phyloP scores from a whole-genome alignment of 371 early-diverging fungal genomes.

The Choanephora cucurbitarum region DNA sequence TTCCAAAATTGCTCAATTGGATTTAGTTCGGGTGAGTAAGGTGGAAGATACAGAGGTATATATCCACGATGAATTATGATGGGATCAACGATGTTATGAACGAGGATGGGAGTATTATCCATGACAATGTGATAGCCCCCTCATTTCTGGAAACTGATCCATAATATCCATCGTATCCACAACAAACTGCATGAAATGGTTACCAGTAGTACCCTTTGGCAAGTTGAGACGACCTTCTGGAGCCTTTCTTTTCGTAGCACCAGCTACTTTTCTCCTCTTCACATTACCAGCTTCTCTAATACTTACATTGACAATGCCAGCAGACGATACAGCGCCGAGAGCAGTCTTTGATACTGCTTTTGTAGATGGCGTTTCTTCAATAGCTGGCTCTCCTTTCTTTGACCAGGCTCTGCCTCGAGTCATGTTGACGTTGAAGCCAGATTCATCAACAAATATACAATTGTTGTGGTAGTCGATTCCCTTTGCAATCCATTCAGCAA shows the following conservation, averaged over 20 bases:
- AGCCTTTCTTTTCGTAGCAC: slow-evolving; percentile 11
- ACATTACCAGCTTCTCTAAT: background rate
- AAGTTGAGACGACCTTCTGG: background rate
- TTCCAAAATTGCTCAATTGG: slow-evolving; percentile 10
- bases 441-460: too few species aligned
- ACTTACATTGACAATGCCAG: slow-evolving; percentile 1
- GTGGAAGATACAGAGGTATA: slow-evolving; percentile 10
- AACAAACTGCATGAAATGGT: slow-evolving; percentile 4
- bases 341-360: slow-evolving; percentile 4
- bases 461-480: too few species aligned
- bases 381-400: too few species aligned
- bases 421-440: too few species aligned
- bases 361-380: too few species aligned
- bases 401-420: too few species aligned
- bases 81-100: background rate
- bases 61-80: slow-evolving; percentile 10
- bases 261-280: slow-evolving; percentile 9
- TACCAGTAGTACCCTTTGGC: slow-evolving; percentile 5
- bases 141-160: slow-evolving; percentile 5
- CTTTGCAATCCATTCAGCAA: too few species aligned
- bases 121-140: slow-evolving; percentile 8
- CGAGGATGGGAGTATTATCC: slow-evolving; percentile 20
- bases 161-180: slow-evolving; percentile 3
- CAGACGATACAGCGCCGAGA: slow-evolving; percentile 5
- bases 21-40: slow-evolving; percentile 12